Evolutionary conservation across 108 stramenopile genomes (phyloP).

Genomic region (Stephanodiscus minutulus): DNA sequence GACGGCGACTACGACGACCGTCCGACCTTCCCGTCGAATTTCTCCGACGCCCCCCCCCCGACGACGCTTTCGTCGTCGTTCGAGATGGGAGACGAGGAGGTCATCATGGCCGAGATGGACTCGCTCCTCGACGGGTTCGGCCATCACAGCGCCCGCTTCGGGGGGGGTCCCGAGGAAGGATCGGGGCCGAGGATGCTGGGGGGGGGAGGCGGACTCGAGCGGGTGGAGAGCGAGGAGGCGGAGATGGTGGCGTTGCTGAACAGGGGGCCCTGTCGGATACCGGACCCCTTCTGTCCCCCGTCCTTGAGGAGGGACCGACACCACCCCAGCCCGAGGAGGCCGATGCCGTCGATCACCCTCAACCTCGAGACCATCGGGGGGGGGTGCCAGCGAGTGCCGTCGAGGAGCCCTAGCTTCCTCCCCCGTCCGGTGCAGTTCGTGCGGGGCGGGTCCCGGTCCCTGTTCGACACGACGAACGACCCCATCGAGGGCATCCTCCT

Average conservation of each 20-base stretch:
- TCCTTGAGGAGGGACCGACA: not conserved
- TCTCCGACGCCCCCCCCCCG: not conserved
- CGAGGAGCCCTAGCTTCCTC: slow-evolving; percentile 23
- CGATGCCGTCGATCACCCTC: slow-evolving; percentile 41
- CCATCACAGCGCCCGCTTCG: slow-evolving; percentile 11
- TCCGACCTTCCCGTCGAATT: too few relatives aligned
- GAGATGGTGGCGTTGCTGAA: slow-evolving; percentile 30
- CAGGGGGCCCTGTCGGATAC: not conserved
- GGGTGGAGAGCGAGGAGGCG: slow-evolving; percentile 32
- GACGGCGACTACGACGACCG: not conserved
- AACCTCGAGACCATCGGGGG: slow-evolving; percentile 5
- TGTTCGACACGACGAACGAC: slow-evolving; percentile 17
- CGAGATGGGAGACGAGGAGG: slow-evolving; percentile 2
- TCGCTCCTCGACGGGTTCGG: slow-evolving; percentile 35
- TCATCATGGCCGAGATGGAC: slow-evolving; percentile 29
- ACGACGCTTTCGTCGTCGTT: not conserved
- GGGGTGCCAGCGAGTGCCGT: not conserved
- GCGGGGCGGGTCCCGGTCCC: slow-evolving; percentile 17
- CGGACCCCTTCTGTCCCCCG: not conserved
- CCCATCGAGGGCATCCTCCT: slow-evolving; percentile 25
- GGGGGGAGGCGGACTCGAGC: not conserved
- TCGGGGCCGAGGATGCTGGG: not conserved
- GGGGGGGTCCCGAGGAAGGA: not conserved
- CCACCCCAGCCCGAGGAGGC: not conserved
- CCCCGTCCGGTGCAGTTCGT: slow-evolving; percentile 21